Base-by-base conservation (phyloP, 2,329 filamentous ascomycete genomes). In the Beauveria sp. region DNA sequence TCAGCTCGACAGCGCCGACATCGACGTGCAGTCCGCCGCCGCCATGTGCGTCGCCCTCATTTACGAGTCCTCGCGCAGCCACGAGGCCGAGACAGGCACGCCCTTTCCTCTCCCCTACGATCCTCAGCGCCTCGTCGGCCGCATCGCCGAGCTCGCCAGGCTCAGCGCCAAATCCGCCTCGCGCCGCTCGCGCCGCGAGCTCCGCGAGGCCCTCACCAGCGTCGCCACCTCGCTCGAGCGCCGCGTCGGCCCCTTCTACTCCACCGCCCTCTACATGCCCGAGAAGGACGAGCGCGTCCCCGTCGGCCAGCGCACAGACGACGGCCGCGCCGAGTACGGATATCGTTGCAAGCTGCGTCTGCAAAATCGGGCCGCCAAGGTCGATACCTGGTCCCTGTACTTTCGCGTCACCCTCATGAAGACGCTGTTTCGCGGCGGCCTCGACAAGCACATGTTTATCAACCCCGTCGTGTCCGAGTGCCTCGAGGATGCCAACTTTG, bases 31-130 rank as follows among this genome's bases (percentile, higher is more conserved):
- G 68, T 85, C 91, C 51, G 85, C 88, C 3, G 88, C 91, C 0
- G 91, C 88, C 3, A 84, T 88, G 69, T 90, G 90, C 71, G 92
- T 96, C 62, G 91, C 91, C 0, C 78, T 96, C 10, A 79, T 96
- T 12, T 93, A 90, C 68, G 92, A 96, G 72, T 88, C 89, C 64
- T 78, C 78, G 3, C 77, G 80, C 40, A 73, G 75, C 14, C 74
- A 80, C 61, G 77, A 83, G 63, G 74, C 78, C 24, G 77, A 79
- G 62, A 79, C 76, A 2, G 80, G 77, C 47, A 76, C 82, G 64
- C 73, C 75, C 10, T 77, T 78, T 67, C 74, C 79, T 62, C 72
- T 84, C 55, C 77, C 77, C 16, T 80, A 81, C 64, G 78, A 84
- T 62, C 79, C 80, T 3, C 76, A 79, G 61, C 72, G 72, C 47